Evolutionary conservation across 768 basidiomycete species (phyloP).

Genomic region (Chalciporus sphaerocephalus): DNA sequence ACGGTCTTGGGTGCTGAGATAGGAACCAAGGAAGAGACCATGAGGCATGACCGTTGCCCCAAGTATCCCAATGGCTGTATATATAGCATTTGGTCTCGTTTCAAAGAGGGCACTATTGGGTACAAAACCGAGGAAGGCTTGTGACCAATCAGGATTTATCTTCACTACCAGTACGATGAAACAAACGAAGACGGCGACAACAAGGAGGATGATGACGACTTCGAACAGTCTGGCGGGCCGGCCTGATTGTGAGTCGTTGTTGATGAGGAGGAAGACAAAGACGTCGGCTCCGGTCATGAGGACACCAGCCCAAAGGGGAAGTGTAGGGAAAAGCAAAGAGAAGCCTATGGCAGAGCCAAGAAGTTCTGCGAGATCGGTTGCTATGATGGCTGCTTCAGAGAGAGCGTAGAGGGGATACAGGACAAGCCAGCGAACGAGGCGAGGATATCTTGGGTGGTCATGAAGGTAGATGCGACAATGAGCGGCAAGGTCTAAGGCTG

Average conservation of each 20-base stretch:
- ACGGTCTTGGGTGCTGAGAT: slow-evolving; percentile 8
- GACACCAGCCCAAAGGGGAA: slow-evolving; percentile 48
- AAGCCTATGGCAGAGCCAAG: slow-evolving; percentile 59
- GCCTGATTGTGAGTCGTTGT: slow-evolving; percentile 30
- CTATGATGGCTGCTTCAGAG: slow-evolving; percentile 50
- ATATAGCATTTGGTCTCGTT: slow-evolving; percentile 35
- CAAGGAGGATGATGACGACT: slow-evolving; percentile 33
- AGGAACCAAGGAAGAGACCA: slow-evolving; percentile 47
- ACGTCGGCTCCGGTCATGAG: slow-evolving; percentile 48
- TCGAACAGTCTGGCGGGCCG: slow-evolving; percentile 40
- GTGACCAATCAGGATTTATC: slow-evolving; percentile 38
- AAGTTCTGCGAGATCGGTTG: slow-evolving; percentile 57
- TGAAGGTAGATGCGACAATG: slow-evolving; percentile 48
- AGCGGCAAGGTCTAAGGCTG: slow-evolving; percentile 38
- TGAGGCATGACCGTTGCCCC: slow-evolving; percentile 61
- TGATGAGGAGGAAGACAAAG: slow-evolving; percentile 42
- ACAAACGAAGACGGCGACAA: slow-evolving; percentile 20
- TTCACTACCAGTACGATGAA: slow-evolving; percentile 42
- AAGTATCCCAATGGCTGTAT: slow-evolving; percentile 38
- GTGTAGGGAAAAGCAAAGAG: slow-evolving; percentile 44
- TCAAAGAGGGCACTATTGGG: slow-evolving; percentile 33
- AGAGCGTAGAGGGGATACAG: slow-evolving; percentile 45
- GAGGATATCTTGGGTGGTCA: slow-evolving; percentile 38
- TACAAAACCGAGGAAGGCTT: slow-evolving; percentile 40
- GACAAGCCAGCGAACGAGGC: slow-evolving; percentile 35